Base-by-base conservation (phyloP, 345 rosid species). In the Gossypium sturtianum region DNA sequence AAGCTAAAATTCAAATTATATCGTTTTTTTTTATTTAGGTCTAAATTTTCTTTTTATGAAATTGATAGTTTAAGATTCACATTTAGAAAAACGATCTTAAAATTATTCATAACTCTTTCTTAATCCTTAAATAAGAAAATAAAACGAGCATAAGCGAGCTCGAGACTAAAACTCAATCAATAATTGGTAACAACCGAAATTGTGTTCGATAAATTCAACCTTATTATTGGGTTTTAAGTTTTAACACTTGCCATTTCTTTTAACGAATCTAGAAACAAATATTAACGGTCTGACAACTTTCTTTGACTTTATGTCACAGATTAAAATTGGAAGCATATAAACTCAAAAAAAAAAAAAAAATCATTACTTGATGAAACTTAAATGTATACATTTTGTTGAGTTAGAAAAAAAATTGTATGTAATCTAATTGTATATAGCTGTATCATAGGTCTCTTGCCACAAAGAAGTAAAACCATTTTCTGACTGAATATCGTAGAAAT, bases 401-500 rank as follows among this genome's bases (percentile, higher is more conserved):
- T 8, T 20, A 12, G 12, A 20, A n/a, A 44, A 44, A 11, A 22
- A 47, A 15, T 3, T 66, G 16, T 15, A 49, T 25, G n/a, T 23
- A 49, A 25, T 69, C 60, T 69, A 69, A 23, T 69, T 70, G 73
- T n/a, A 52, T 11, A 54, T 53, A 34, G 48, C 47, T 54, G 74
- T 49, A 66, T 85, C 85, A 70, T 62, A 66, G 10, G 71, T 72
- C 41, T 79, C 88, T 74, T 83, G 85, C 93, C 90, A 89, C 41
- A 84, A 48, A 70, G 82, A 57, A 57, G 61, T 2, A 9, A 20
- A 10, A 2, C 41, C 71, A n/a, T 66, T 71, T 44, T 84, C 89
- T 16, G 75, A 73, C 9, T 80, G 47, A 63, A 84, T 44, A 64
- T 84, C 87, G 67, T 63, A 75, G 60, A 53, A 72, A 70, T 80